phyloP scores from a whole-genome alignment of 108 stramenopile species.

The Cylindrotheca fusiformis region DNA sequence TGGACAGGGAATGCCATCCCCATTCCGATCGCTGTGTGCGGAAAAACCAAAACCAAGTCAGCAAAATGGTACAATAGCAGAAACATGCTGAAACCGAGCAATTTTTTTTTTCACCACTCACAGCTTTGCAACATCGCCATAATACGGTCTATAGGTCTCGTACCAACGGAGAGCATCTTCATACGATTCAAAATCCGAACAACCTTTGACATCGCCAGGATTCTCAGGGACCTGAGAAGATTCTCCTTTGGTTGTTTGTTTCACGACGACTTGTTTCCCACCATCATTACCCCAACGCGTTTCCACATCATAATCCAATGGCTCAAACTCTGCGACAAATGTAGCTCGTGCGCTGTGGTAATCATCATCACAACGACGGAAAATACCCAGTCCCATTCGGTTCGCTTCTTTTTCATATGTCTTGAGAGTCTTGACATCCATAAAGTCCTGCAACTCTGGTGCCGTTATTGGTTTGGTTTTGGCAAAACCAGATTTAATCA shows the following conservation, averaged over 20 bases:
- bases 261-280: constrained; percentile 29
- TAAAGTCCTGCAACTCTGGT: constrained; percentile 8
- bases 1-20: constrained; percentile 73
- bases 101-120: background rate
- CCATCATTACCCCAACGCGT: constrained; percentile 44
- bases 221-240: constrained; percentile 22
- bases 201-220: constrained; percentile 48
- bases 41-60: no score
- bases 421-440: constrained; percentile 18
- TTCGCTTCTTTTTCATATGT: constrained; percentile 33
- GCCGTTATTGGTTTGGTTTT: constrained; percentile 11
- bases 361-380: constrained; percentile 23
- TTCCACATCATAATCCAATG: constrained; percentile 35
- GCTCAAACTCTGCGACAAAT: constrained; percentile 54
- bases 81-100: no score
- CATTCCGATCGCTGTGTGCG: constrained; percentile 41
- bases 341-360: background rate
- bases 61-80: no score
- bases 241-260: no score
- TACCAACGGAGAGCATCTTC: constrained; percentile 61
- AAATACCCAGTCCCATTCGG: constrained; percentile 34
- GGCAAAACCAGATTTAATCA: constrained; percentile 44
- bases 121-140: constrained; percentile 61
- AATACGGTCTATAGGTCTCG: constrained; percentile 48
- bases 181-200: constrained; percentile 60